Evolutionary conservation across 495 filamentous ascomycete genomes (phyloP).

Genomic region (Podospora fimiseda): DNA sequence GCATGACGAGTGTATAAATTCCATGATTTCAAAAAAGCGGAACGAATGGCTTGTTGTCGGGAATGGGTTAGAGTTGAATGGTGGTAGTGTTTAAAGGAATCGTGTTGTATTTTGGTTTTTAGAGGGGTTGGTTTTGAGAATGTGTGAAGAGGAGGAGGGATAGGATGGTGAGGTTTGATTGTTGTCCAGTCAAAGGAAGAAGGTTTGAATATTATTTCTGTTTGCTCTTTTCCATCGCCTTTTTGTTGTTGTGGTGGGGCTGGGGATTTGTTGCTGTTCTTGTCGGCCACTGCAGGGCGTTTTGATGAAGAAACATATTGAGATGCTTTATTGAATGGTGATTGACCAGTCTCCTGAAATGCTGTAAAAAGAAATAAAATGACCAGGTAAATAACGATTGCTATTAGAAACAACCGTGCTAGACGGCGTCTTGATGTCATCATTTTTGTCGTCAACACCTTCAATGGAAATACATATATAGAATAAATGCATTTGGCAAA

Average conservation of each 20-base stretch:
- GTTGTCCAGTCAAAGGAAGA: conserved; percentile 41
- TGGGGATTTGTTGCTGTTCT: background rate
- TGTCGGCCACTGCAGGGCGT: too few species aligned
- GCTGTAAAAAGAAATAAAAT: background rate
- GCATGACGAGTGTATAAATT: conserved; percentile 65
- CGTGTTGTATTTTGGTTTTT: conserved; percentile 25
- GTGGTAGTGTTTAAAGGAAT: conserved; percentile 29
- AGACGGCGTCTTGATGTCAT: background rate
- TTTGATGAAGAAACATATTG: too few species aligned
- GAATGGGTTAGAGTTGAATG: conserved; percentile 11
- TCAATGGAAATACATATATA: too few species aligned
- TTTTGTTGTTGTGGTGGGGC: background rate
- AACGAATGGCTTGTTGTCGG: conserved; percentile 44
- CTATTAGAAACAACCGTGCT: background rate
- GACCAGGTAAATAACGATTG: background rate
- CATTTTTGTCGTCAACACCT: too few species aligned
- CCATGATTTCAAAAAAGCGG: conserved; percentile 66
- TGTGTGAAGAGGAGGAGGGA: conserved; percentile 22
- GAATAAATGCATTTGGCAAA: too few species aligned
- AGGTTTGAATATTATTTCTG: background rate
- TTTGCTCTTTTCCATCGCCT: too few species aligned
- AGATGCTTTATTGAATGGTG: too few species aligned
- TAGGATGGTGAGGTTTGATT: conserved; percentile 20
- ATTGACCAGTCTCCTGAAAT: background rate
- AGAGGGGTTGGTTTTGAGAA: conserved; percentile 28